These are phyloP conservation scores for Lipomyces sp. DNA, from an alignment of 805 yeast species.

Conservation along the genomic window DNA sequence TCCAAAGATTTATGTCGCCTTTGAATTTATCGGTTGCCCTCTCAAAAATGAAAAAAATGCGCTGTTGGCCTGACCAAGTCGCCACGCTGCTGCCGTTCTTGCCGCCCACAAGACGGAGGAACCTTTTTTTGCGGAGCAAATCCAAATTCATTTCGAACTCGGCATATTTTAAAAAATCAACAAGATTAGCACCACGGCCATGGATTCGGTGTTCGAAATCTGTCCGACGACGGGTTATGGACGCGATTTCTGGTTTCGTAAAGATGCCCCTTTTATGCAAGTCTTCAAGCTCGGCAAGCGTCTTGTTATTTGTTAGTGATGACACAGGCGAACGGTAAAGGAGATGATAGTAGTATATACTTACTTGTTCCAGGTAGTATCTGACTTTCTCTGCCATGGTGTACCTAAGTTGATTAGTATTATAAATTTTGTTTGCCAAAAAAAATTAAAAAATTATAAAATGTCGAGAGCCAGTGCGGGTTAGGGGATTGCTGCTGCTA, in stretches of 20 bases:
- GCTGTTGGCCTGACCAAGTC: conserved; percentile 84
- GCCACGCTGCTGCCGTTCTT: conserved; percentile 54
- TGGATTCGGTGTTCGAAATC: conserved; percentile 91
- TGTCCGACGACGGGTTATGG: conserved; percentile 89
- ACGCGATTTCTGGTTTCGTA: conserved; percentile 73
- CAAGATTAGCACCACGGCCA: conserved; percentile 78
- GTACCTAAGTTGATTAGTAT: not conserved
- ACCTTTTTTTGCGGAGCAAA: conserved; percentile 72
- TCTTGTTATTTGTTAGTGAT: conserved; percentile 47
- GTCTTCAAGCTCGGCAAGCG: conserved; percentile 92
- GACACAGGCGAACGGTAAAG: not conserved
- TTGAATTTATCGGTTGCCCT: conserved; percentile 83
- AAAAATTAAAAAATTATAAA: not conserved
- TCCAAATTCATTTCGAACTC: conserved; percentile 83
- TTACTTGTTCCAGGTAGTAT: conserved; percentile 58
- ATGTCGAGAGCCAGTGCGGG: not conserved
- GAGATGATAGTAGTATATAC: conserved; percentile 8
- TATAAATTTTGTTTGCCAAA: not conserved
- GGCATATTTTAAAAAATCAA: conserved; percentile 78
- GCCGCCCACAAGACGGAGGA: conserved; percentile 59
- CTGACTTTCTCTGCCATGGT: conserved; percentile 60
- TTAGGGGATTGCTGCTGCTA: not conserved
- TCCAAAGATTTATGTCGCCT: conserved; percentile 77
- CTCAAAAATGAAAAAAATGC: conserved; percentile 81
- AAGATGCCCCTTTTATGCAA: conserved; percentile 79